Conservation (phyloP, 805 yeast species). For the Cyberlindnera lachancei region DNA sequence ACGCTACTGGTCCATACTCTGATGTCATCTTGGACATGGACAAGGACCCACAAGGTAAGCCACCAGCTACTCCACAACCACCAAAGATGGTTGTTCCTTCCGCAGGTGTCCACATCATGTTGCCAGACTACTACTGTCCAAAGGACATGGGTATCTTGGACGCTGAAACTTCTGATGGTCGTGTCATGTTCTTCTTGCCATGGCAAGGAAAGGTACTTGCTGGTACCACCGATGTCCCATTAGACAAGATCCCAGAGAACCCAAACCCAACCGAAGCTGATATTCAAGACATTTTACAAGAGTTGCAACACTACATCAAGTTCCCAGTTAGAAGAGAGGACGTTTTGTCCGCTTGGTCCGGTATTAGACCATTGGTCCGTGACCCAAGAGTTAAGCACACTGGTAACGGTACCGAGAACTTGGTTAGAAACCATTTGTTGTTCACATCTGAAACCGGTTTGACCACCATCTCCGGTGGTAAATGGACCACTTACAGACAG, state of each 20-base stretch:
- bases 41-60: conserved; percentile 54
- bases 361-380: conserved; percentile 89
- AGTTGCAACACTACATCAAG: conserved; percentile 82
- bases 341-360: conserved; percentile 94
- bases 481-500: conserved; percentile 97
- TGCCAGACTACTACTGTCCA: conserved; percentile 91
- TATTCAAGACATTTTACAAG: conserved; percentile 78
- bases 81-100: conserved; percentile 91
- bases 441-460: conserved; percentile 67
- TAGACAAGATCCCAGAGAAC: conserved; percentile 57
- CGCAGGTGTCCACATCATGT: conserved; percentile 85
- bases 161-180: conserved; percentile 88
- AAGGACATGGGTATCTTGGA: conserved; percentile 81
- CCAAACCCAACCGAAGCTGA: conserved; percentile 88
- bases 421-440: conserved; percentile 85
- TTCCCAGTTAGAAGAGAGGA: conserved; percentile 86
- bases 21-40: conserved; percentile 86
- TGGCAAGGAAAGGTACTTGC: conserved; percentile 97
- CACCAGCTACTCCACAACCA: conserved; percentile 41
- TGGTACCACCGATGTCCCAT: conserved; percentile 92
- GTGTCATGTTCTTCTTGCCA: conserved; percentile 95
- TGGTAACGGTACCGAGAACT: conserved; percentile 63
- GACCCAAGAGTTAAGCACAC: conserved; percentile 52
- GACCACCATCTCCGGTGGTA: conserved; percentile 91
- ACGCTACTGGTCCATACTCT: conserved; percentile 93